Evolutionary conservation across 2,329 filamentous ascomycete genomes (phyloP).

Genomic region (Epichloe bromicola): DNA sequence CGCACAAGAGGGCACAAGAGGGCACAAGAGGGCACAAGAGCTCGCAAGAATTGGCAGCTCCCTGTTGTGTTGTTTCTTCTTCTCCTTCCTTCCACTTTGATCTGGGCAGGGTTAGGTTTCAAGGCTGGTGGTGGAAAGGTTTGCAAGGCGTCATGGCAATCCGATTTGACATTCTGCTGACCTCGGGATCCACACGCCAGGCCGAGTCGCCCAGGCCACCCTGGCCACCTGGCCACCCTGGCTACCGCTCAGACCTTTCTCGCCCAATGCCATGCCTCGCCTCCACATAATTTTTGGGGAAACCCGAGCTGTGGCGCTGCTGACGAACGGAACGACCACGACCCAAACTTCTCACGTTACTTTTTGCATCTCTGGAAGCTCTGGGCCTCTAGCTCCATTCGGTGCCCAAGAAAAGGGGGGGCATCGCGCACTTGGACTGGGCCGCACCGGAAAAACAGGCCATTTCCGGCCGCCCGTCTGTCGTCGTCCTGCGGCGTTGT

Average conservation of each 20-base stretch:
- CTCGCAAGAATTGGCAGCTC: no score
- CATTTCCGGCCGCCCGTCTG: neutral
- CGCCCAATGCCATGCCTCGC: neutral
- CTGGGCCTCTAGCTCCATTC: no score
- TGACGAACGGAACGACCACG: neutral
- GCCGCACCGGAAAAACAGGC: neutral
- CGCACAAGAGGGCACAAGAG: no score
- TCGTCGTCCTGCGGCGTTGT: neutral
- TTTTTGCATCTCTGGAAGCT: neutral
- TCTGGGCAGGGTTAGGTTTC: conserved; percentile 2
- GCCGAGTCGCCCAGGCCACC: neutral
- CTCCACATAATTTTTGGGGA: neutral
- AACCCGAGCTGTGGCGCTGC: neutral
- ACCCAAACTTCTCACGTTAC: neutral
- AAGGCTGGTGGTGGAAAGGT: neutral
- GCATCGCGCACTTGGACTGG: neutral
- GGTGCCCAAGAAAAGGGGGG: neutral
- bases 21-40: no score
- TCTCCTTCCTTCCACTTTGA: neutral
- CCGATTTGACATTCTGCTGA: neutral
- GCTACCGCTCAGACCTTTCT: neutral
- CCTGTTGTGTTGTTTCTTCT: neutral
- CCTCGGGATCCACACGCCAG: neutral
- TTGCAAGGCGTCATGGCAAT: neutral
- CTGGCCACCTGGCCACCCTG: neutral